These are phyloP conservation scores for Phytophthora pisi DNA, from an alignment of 352 stramenopile genomes.

Conservation along the genomic window DNA sequence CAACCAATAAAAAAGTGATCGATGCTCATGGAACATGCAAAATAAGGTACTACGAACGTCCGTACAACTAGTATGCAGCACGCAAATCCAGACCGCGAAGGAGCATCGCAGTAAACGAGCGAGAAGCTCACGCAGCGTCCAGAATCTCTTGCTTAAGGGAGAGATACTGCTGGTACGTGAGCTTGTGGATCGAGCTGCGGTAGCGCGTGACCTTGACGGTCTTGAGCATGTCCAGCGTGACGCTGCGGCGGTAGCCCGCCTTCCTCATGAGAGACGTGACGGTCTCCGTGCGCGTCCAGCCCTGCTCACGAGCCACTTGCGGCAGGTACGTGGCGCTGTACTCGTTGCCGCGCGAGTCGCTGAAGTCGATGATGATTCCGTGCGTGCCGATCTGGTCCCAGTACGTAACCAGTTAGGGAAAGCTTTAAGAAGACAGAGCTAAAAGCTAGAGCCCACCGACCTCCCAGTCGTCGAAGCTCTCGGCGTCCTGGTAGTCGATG, in stretches of 20 bases:
- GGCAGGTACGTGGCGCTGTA: slow-evolving; percentile 84
- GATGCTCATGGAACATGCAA: slow-evolving; percentile 24
- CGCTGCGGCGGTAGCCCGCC: slow-evolving; percentile 66
- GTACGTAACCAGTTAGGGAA: not conserved
- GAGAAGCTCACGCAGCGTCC: slow-evolving; percentile 18
- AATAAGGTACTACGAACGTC: not conserved
- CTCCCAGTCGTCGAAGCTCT: slow-evolving; percentile 85
- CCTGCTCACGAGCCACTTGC: slow-evolving; percentile 76
- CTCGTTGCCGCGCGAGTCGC: slow-evolving; percentile 45
- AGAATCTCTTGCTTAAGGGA: slow-evolving; percentile 59
- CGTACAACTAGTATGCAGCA: slow-evolving; percentile 5
- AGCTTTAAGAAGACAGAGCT: not conserved
- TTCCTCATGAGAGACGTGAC: slow-evolving; percentile 84
- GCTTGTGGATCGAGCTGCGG: slow-evolving; percentile 82
- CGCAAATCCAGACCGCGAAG: not conserved
- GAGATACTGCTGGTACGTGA: slow-evolving; percentile 83
- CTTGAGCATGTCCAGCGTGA: slow-evolving; percentile 62
- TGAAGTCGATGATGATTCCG: slow-evolving; percentile 85
- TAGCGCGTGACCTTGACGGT: slow-evolving; percentile 81
- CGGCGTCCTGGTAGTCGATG: slow-evolving; percentile 76
- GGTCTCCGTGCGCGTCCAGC: slow-evolving; percentile 73
- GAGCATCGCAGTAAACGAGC: slow-evolving; percentile 21
- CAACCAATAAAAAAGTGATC: slow-evolving; percentile 37
- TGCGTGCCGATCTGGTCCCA: slow-evolving; percentile 62
- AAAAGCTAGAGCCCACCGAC: slow-evolving; percentile 21